These are phyloP conservation scores for Metschnikowia lochheadii DNA, from an alignment of 805 yeast genomes.

Conservation along the genomic window DNA sequence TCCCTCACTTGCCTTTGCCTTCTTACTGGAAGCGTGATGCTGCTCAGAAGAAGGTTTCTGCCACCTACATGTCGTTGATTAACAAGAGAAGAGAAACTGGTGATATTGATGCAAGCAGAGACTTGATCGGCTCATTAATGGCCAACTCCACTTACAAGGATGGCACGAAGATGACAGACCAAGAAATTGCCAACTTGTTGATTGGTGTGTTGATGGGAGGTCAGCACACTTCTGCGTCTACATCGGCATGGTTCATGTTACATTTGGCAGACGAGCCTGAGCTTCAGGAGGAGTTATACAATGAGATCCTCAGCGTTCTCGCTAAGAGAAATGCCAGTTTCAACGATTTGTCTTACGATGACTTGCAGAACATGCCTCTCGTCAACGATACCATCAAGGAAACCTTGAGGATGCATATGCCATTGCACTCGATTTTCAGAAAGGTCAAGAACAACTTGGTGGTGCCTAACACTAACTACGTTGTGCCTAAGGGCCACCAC, in stretches of 20 bases:
- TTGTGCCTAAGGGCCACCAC: conserved; percentile 85
- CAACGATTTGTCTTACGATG: conserved; percentile 72
- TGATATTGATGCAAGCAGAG: conserved; percentile 74
- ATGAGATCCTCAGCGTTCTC: conserved; percentile 67
- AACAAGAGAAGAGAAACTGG: conserved; percentile 66
- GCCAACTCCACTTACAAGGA: conserved; percentile 82
- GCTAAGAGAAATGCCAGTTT: conserved; percentile 35
- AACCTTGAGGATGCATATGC: conserved; percentile 93
- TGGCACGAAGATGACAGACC: conserved; percentile 91
- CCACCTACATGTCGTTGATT: conserved; percentile 78
- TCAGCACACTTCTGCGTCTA: conserved; percentile 95
- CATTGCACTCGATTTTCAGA: conserved; percentile 93
- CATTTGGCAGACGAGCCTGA: conserved; percentile 87
- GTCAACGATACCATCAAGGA: conserved; percentile 84
- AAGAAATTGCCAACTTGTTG: conserved; percentile 86
- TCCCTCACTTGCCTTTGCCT: conserved; percentile 89
- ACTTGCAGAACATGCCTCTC: conserved; percentile 74
- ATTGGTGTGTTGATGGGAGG: conserved; percentile 99
- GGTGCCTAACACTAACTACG: conserved; percentile 72
- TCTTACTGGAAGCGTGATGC: conserved; percentile 78
- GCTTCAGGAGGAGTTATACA: conserved; percentile 73
- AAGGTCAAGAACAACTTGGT: conserved; percentile 74
- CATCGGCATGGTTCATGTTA: conserved; percentile 90
- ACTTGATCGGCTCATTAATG: conserved; percentile 85
- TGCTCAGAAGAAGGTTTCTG: conserved; percentile 80